Conservation (phyloP, 1,284 basidiomycete genomes). For the Vanrija humicola region DNA sequence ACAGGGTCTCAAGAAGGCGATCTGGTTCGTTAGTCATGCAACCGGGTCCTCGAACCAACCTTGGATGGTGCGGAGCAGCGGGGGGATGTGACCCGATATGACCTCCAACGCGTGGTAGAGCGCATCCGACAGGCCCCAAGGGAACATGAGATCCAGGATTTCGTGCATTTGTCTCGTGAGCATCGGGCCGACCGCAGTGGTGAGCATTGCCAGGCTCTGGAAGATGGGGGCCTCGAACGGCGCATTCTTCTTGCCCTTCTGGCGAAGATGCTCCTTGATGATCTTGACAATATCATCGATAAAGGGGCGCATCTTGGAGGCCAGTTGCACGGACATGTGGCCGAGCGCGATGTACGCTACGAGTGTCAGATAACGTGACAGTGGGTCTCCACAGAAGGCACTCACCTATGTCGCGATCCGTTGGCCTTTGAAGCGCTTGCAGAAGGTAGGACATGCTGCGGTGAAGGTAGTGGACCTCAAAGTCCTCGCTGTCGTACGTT, state of each 20-base stretch:
- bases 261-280: constrained; percentile 82
- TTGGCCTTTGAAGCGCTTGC: constrained; percentile 80
- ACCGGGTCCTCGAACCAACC: constrained; percentile 51
- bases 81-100: constrained; percentile 84
- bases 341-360: constrained; percentile 93
- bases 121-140: constrained; percentile 86
- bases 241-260: constrained; percentile 86
- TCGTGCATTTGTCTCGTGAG: constrained; percentile 94
- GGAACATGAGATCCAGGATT: constrained; percentile 94
- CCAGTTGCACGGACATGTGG: constrained; percentile 86
- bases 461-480: constrained; percentile 82
- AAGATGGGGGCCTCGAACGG: constrained; percentile 94
- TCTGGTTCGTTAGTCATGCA: constrained; percentile 53
- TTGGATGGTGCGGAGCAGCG: constrained; percentile 88
- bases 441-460: constrained; percentile 87
- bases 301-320: constrained; percentile 92
- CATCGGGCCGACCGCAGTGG: constrained; percentile 90
- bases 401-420: constrained; percentile 80
- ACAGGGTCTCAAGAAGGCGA: constrained; percentile 77
- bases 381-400: constrained; percentile 5
- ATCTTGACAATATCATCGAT: constrained; percentile 87
- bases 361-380: constrained; percentile 14
- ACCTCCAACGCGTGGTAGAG: constrained; percentile 79
- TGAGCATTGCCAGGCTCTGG: constrained; percentile 95
- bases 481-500: constrained; percentile 88